Evolutionary conservation across 2,329 filamentous ascomycete species (phyloP).

Genomic region (Colletotrichum ledebouriae): DNA sequence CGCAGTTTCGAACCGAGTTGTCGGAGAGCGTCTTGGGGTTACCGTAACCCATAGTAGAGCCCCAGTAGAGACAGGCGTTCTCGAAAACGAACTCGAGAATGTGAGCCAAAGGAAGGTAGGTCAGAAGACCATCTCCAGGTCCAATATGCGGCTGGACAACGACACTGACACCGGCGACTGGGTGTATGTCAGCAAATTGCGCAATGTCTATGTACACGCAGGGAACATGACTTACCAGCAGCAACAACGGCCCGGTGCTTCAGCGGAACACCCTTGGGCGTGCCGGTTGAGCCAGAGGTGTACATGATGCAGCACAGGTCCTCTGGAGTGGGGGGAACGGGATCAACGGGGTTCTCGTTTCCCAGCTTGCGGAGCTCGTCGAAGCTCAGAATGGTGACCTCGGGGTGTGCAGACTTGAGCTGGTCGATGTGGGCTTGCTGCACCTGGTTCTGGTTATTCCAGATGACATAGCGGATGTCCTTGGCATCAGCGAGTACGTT

Average conservation of each 20-base stretch:
- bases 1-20: slow-evolving; percentile 84
- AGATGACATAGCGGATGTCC: slow-evolving; percentile 65
- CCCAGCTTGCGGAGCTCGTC: slow-evolving; percentile 65
- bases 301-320: slow-evolving; percentile 82
- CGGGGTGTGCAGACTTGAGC: slow-evolving; percentile 57
- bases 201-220: slow-evolving; percentile 15
- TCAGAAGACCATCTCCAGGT: slow-evolving; percentile 82
- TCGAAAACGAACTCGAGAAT: slow-evolving; percentile 95
- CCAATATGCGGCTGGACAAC: slow-evolving; percentile 84
- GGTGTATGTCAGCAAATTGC: slow-evolving; percentile 29
- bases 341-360: slow-evolving; percentile 75
- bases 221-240: slow-evolving; percentile 67
- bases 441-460: slow-evolving; percentile 66
- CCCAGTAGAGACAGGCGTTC: slow-evolving; percentile 86
- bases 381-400: slow-evolving; percentile 63
- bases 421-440: slow-evolving; percentile 64
- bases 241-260: slow-evolving; percentile 82
- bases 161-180: slow-evolving; percentile 81
- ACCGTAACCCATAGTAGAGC: slow-evolving; percentile 89
- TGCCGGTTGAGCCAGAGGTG: slow-evolving; percentile 85
- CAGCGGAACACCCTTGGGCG: slow-evolving; percentile 84
- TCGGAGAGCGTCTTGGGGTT: slow-evolving; percentile 89
- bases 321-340: slow-evolving; percentile 76
- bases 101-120: slow-evolving; percentile 88
- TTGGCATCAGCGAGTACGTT: slow-evolving; percentile 66